These are phyloP conservation scores for Nymphaea colorata DNA, from an alignment of 164 flowering plant genomes.

Conservation along the genomic window DNA sequence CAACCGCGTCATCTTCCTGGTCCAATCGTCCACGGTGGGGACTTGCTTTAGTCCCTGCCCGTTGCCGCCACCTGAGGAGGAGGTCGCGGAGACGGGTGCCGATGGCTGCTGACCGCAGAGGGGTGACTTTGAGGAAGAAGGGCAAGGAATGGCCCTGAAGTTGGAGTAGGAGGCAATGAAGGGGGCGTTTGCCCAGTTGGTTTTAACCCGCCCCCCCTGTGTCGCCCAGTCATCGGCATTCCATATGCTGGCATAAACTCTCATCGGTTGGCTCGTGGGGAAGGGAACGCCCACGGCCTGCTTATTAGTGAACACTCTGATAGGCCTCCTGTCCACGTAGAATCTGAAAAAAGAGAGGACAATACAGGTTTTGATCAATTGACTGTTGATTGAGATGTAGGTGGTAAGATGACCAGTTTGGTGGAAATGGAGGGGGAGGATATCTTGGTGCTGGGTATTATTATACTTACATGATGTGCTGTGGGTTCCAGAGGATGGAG, in stretches of 20 bases:
- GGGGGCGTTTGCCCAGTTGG: conserved; percentile 8
- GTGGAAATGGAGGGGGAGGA: neutral
- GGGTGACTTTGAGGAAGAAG: conserved; percentile 1
- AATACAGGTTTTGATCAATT: neutral
- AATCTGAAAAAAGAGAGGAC: conserved; percentile 1
- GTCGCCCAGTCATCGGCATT: conserved; percentile 10
- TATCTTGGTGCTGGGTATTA: neutral
- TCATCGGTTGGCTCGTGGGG: conserved; percentile 8
- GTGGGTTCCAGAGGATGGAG: conserved; percentile 8
- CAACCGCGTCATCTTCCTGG: conserved; percentile 3
- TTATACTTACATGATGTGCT: conserved; percentile 3
- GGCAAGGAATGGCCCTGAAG: conserved; percentile 2
- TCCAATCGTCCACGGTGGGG: neutral
- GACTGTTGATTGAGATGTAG: neutral
- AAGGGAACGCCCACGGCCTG: conserved; percentile 4
- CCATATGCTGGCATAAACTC: conserved; percentile 8
- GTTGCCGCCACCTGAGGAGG: conserved; percentile 1
- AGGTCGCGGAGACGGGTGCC: neutral
- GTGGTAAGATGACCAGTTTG: neutral
- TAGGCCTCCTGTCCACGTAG: conserved; percentile 5
- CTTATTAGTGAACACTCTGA: conserved; percentile 7
- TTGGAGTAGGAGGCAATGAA: conserved; percentile 3
- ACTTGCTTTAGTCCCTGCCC: neutral
- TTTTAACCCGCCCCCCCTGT: conserved; percentile 5
- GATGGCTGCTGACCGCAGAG: neutral